Conservation (phyloP, 129 eudicot species). For the Flaveria sonorensis region DNA sequence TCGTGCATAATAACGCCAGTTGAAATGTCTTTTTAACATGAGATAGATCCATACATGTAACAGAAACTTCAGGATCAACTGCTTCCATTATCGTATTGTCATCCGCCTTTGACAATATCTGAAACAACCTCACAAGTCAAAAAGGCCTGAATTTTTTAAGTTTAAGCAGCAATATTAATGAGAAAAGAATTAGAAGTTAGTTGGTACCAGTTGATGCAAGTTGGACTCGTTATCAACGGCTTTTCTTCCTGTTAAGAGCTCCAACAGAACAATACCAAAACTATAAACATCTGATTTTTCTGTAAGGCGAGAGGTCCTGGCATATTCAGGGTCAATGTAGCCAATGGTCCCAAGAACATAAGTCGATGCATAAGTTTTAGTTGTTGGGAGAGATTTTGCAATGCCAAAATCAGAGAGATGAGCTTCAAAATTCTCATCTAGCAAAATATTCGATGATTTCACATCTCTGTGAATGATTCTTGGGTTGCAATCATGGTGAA, state of each 20-base stretch:
- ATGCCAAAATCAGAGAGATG: slow-evolving; percentile 88
- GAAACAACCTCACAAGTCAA: slow-evolving; percentile 1
- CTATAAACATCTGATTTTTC: slow-evolving; percentile 94
- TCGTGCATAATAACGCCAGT: slow-evolving; percentile 84
- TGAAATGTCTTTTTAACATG: slow-evolving; percentile 67
- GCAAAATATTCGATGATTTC: slow-evolving; percentile 77
- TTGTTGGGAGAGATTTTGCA: slow-evolving; percentile 63
- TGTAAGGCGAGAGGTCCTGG: slow-evolving; percentile 75
- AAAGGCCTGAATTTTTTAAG: no score
- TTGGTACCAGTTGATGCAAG: slow-evolving; percentile 79
- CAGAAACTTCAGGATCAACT: slow-evolving; percentile 77
- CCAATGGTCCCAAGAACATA: slow-evolving; percentile 86
- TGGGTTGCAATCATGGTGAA: slow-evolving; percentile 89
- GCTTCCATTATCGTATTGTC: slow-evolving; percentile 81
- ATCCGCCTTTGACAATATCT: slow-evolving; percentile 76
- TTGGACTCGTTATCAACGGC: slow-evolving; percentile 83
- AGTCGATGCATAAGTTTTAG: slow-evolving; percentile 83
- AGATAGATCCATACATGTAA: slow-evolving; percentile 64
- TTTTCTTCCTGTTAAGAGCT: slow-evolving; percentile 79
- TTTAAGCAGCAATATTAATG: background rate
- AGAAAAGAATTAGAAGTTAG: background rate
- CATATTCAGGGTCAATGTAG: slow-evolving; percentile 92
- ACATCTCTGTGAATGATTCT: slow-evolving; percentile 85
- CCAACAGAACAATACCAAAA: slow-evolving; percentile 82
- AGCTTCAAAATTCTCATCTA: slow-evolving; percentile 84